Evolutionary conservation across 345 rosid species (phyloP).

Genomic region (Salix viminalis): DNA sequence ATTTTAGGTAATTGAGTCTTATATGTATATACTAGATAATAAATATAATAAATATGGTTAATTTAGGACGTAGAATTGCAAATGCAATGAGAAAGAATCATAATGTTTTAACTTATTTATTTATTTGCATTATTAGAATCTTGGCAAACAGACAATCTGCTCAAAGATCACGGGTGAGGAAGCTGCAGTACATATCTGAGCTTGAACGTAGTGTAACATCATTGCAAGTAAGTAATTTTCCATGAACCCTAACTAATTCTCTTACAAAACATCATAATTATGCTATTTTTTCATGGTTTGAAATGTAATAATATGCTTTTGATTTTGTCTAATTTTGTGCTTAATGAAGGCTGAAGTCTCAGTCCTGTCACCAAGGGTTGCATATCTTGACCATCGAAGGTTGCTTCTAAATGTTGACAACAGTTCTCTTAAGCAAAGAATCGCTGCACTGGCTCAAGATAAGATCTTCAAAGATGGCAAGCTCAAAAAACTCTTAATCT

Average conservation of each 20-base stretch:
- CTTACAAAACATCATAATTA: background rate
- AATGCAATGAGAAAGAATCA: background rate
- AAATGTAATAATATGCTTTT: background rate
- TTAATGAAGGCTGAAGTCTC: slow-evolving; percentile 28
- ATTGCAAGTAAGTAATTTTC: slow-evolving; percentile 19
- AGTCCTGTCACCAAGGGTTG: slow-evolving; percentile 33
- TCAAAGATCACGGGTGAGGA: slow-evolving; percentile 33
- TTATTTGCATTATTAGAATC: slow-evolving; percentile 13
- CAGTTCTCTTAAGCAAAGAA: slow-evolving; percentile 35
- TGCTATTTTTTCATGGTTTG: background rate
- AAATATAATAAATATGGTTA: too few relatives aligned
- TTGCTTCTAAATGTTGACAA: slow-evolving; percentile 32
- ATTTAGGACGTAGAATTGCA: background rate
- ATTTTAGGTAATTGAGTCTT: too few relatives aligned
- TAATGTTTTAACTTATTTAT: background rate
- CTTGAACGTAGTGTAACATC: slow-evolving; percentile 33
- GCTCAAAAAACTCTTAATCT: background rate
- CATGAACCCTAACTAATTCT: background rate
- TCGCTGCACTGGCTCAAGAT: slow-evolving; percentile 34
- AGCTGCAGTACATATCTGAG: slow-evolving; percentile 35
- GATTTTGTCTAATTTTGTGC: background rate
- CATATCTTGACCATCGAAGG: slow-evolving; percentile 31
- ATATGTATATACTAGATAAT: too few relatives aligned
- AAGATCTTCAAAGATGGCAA: slow-evolving; percentile 34
- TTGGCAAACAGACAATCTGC: slow-evolving; percentile 37